Base-by-base conservation (phyloP, 257 asterid species). In the Nicotiana tomentosiformis region DNA sequence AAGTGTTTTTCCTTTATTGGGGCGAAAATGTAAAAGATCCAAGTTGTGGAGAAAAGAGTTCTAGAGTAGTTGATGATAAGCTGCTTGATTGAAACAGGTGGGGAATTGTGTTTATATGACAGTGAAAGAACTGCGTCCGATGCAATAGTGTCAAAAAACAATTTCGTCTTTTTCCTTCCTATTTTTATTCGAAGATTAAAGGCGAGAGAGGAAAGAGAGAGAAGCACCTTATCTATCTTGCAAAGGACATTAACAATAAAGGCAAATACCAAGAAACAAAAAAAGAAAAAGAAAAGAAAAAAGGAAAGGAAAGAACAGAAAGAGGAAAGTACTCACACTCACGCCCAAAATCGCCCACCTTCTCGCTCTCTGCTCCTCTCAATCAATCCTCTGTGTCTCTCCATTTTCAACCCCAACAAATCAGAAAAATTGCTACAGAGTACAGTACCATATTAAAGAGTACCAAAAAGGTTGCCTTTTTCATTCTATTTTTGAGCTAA, bases 31-130 rank as follows among this genome's bases (percentile, higher is more conserved):
- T 51, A 49, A 76, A 49, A 26, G 64, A 76, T 3, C 35, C 46
- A 15, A 51, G 26, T 14, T 72, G 78, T 7, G 12, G 12, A 46
- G 58, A 37, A 23, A 68, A 0, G 55, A 68, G 77, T 67, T 16
- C 23, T n/a, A 70, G 78, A 72, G 79, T 49, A 74, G 58, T 74
- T 76, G 80, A 76, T 76, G 80, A 76, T 76, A 76, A 76, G 80
- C 46, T 76, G 64, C 46, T 76, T 76, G 80, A 76, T 76, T 76
- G 46, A 51, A 76, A 51, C 46, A 26, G 80, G 80, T 76, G 80
- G 80, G 80, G 64, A 76, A 51, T 23, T 51, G 80, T 76, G 80
- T 76, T 49, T 26, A 26, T 51, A 7, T 51, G 80, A 76, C 64
- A 76, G 64, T 26, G 80, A 76, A 51, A 76, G 39, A 51, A 7